Evolutionary conservation across 345 rosid species (phyloP).

Genomic region (Bruguiera gymnorhiza): DNA sequence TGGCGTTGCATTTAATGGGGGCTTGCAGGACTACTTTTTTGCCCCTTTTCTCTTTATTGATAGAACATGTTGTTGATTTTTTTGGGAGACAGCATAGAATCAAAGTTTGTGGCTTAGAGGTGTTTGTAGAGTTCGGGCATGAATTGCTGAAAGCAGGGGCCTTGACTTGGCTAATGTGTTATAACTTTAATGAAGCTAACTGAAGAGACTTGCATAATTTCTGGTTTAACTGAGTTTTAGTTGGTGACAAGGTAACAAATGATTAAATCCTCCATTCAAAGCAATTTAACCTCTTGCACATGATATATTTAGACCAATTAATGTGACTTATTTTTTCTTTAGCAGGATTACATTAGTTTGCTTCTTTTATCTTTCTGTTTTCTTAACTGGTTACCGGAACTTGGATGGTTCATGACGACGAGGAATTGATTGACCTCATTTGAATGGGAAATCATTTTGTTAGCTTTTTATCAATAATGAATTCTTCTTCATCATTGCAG

Average conservation of each 20-base stretch:
- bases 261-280: not conserved
- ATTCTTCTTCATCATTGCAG: slow-evolving; percentile 35
- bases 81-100: no score
- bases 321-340: not conserved
- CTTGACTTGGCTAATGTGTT: not conserved
- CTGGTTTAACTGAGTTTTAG: not conserved
- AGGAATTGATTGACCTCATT: not conserved
- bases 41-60: no score
- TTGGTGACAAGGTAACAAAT: not conserved
- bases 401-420: no score
- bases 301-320: not conserved
- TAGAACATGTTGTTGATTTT: no score
- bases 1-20: no score
- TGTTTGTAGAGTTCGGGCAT: no score
- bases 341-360: not conserved
- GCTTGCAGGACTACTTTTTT: no score
- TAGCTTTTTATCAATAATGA: not conserved
- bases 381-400: not conserved
- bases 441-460: not conserved
- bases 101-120: no score
- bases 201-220: not conserved
- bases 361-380: not conserved
- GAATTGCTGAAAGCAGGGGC: no score
- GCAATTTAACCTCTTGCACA: not conserved
- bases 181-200: not conserved